These are phyloP conservation scores for Chalara sp. DNA, from an alignment of 2,329 filamentous ascomycete genomes.

Conservation along the genomic window DNA sequence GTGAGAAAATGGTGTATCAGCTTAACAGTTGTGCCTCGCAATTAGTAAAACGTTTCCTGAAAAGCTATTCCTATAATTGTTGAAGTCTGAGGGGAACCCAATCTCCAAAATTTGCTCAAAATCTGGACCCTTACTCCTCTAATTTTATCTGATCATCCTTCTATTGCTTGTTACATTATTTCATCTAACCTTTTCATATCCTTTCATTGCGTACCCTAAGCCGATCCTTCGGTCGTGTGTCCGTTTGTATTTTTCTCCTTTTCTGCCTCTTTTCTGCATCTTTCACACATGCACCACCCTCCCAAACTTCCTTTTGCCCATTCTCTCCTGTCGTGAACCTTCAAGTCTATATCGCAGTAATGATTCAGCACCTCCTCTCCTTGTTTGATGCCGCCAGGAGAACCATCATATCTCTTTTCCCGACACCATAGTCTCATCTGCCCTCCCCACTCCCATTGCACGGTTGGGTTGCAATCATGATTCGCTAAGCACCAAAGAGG, in stretches of 20 bases:
- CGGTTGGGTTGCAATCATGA: constrained; percentile 92
- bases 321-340: constrained; percentile 74
- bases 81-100: too few species aligned
- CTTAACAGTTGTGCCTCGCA: too few species aligned
- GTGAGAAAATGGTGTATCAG: too few species aligned
- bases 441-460: constrained; percentile 88
- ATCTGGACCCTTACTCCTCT: too few species aligned
- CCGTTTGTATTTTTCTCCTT: constrained; percentile 1
- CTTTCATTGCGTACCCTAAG: too few species aligned
- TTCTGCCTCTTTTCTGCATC: constrained; percentile 68
- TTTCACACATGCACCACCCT: constrained; percentile 78
- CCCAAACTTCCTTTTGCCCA: constrained; percentile 86
- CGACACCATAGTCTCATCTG: constrained; percentile 65
- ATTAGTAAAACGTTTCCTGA: too few species aligned
- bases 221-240: too few species aligned
- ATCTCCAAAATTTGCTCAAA: too few species aligned
- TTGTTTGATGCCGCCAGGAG: constrained; percentile 56
- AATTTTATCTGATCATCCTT: too few species aligned
- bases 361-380: constrained; percentile 88
- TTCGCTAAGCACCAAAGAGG: constrained; percentile 96
- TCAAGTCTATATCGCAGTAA: constrained; percentile 81
- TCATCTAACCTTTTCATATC: too few species aligned
- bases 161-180: too few species aligned
- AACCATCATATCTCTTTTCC: constrained; percentile 47
- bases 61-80: too few species aligned